Conservation (phyloP, 371 early-diverging fungal genomes). For the Entomophthora muscae region DNA sequence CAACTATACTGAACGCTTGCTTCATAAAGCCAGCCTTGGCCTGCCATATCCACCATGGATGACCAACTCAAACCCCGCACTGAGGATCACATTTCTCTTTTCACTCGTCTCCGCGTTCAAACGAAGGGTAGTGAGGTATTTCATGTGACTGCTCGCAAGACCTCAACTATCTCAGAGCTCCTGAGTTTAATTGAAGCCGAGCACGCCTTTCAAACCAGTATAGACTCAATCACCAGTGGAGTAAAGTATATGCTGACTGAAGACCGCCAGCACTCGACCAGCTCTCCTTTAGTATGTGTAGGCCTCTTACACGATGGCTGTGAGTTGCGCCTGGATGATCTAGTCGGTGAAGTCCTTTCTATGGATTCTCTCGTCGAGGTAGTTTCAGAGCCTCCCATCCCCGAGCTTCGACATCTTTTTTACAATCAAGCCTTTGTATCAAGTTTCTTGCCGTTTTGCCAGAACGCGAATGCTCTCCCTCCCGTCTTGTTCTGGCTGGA, state of each 20-base stretch:
- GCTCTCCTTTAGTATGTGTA: background rate
- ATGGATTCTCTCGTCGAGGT: background rate
- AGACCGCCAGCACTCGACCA: background rate
- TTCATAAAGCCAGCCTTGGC: too few relatives aligned
- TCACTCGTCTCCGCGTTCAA: background rate
- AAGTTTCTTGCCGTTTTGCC: background rate
- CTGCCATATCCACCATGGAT: background rate
- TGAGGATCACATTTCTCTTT: conserved; percentile 12
- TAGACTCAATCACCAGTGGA: background rate
- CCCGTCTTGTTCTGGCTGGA: background rate
- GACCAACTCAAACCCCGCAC: background rate
- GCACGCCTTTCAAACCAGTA: background rate
- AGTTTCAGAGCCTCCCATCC: background rate
- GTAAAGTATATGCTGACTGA: background rate
- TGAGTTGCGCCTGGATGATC: background rate
- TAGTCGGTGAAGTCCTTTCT: background rate
- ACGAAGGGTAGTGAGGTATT: background rate
- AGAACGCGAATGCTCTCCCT: background rate
- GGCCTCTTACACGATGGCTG: background rate
- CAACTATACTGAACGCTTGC: too few relatives aligned
- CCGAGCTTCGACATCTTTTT: background rate
- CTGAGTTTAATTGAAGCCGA: background rate
- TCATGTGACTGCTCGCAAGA: background rate
- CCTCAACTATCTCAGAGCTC: background rate
- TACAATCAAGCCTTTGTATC: background rate